phyloP scores from a whole-genome alignment of 306 rosid species.

The Dalbergia cultrata region DNA sequence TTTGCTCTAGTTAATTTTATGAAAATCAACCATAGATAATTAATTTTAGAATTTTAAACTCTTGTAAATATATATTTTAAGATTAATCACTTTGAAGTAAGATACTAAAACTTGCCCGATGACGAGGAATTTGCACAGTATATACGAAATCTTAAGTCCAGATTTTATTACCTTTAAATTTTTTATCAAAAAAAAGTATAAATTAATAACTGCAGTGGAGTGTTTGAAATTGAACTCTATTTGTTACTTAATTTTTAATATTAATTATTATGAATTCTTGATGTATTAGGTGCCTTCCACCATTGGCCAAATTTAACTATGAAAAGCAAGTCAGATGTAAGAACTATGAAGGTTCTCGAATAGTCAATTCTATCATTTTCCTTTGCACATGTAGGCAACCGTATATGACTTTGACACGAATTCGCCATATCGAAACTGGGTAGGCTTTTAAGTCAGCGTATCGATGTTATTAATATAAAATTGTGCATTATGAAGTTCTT shows the following conservation, averaged over 20 bases:
- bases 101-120: too few species aligned
- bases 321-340: neutral
- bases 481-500: neutral
- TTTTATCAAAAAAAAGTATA: too few species aligned
- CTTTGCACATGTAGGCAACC: neutral
- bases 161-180: too few species aligned
- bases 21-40: neutral
- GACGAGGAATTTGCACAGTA: too few species aligned
- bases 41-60: neutral
- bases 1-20: too few species aligned
- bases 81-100: neutral
- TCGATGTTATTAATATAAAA: neutral
- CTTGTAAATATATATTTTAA: neutral
- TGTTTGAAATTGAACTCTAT: too few species aligned
- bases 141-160: too few species aligned
- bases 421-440: conserved; percentile 7
- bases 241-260: too few species aligned
- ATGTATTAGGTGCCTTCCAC: too few species aligned
- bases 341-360: neutral
- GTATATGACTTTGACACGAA: conserved; percentile 33
- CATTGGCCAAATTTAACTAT: neutral
- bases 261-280: too few species aligned
- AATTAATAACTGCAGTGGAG: too few species aligned
- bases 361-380: conserved; percentile 29
- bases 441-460: neutral